Base-by-base conservation (phyloP, 441 rosid species). In the Corymbia citriodora region DNA sequence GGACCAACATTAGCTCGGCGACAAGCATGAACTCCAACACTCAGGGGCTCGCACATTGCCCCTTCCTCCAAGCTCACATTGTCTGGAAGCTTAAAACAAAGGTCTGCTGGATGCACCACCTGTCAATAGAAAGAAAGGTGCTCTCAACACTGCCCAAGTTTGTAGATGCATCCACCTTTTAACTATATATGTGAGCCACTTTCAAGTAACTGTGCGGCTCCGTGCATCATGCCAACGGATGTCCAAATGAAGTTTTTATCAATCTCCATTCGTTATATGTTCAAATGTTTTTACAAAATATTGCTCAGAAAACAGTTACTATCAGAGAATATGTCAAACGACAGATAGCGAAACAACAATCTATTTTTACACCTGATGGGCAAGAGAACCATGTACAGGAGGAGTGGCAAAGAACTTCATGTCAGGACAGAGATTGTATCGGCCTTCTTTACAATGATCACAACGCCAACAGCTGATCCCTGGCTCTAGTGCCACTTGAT, bases 11-110 rank as follows among this genome's bases (percentile, higher is more conserved):
- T 92, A 90, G 99, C 99, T 90, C 99, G 94, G 31, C 99, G 97
- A 91, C 99, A 98, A 72, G 99, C 99, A 91, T 98, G 98, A 45
- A 98, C 99, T 68, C 99, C 99, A 61, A 98, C 99, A 91, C 99
- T 98, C 50, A 97, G 91, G 55, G 99, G 99, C 93, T 97, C 99
- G 87, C 99, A 98, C 99, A 98, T 97, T 87, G 99, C 99, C 88
- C 99, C 99, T 94, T 97, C 99, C 94, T 97, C 99, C 94, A 98
- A 92, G 95, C 97, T 97, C 91, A 98, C 97, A 91, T 96, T 97
- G 18, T 96, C 99, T 8, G 99, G 99, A 90, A 98, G 93, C 92
- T 97, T 98, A 90, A 98, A 98, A 88, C 99, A 98, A 10, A 98
- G 92, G 90, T 96, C 95, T 16, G 99, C 99, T 72, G 99, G 99